phyloP scores from a whole-genome alignment of 176 grass and related monocot species.

The Rhynchospora pubera region DNA sequence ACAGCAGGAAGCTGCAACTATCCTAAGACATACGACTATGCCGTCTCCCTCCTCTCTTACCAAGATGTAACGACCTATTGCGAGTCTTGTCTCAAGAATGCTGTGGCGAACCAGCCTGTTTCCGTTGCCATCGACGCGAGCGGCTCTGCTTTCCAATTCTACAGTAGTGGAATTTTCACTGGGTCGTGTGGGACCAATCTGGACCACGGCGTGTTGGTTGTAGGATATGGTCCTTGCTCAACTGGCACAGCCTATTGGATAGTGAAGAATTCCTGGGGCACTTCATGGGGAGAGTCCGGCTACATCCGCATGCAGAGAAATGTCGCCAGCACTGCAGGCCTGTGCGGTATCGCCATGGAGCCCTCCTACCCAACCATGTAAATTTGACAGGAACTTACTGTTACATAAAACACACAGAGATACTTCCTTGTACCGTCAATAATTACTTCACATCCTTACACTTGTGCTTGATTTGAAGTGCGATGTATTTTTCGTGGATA shows the following conservation, averaged over 20 bases:
- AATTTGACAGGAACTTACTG: background rate
- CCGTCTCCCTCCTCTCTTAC: conserved; percentile 22
- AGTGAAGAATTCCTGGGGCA: conserved; percentile 48
- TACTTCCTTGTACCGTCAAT: too few relatives aligned
- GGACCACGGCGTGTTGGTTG: conserved; percentile 30
- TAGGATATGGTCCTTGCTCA: conserved; percentile 33
- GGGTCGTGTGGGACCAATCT: conserved; percentile 16
- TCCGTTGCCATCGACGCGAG: conserved; percentile 34
- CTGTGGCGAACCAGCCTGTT: conserved; percentile 31
- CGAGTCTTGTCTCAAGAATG: conserved; percentile 25
- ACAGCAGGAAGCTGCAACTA: conserved; percentile 11
- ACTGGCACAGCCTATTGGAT: conserved; percentile 41
- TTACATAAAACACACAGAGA: too few relatives aligned
- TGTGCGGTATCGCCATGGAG: conserved; percentile 35
- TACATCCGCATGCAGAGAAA: conserved; percentile 34
- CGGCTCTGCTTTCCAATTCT: conserved; percentile 26
- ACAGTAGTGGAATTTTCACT: conserved; percentile 14
- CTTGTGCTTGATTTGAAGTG: too few relatives aligned
- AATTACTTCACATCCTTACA: too few relatives aligned
- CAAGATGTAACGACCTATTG: conserved; percentile 25
- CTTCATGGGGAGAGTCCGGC: conserved; percentile 36
- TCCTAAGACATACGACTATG: background rate
- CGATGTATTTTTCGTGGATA: too few relatives aligned
- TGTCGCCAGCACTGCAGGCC: background rate
- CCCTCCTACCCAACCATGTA: conserved; percentile 29